phyloP scores from a whole-genome alignment of 306 rosid genomes.

The barrel medic (Medicago truncatula) region MtrunA17r5.0-ANR NC_053048.1:53701001-53701500 shows the following conservation, averaged over 20 bases:
- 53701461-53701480: constrained; percentile 56
- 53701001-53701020: constrained; percentile 80
- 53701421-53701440: constrained; percentile 51
- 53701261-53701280: constrained; percentile 34
- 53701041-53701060: constrained; percentile 53
- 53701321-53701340: constrained; percentile 44
- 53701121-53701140: constrained; percentile 48
- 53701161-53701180: constrained; percentile 96
- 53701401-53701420: constrained; percentile 67
- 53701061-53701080: constrained; percentile 1
- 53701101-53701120: constrained; percentile 25
- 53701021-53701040: constrained; percentile 80
- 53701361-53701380: constrained; percentile 41
- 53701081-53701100: background rate
- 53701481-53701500: constrained; percentile 32
- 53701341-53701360: constrained; percentile 40
- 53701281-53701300: constrained; percentile 35
- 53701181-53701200: constrained; percentile 82
- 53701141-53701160: constrained; percentile 84
- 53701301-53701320: constrained; percentile 43
- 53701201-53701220: constrained; percentile 82
- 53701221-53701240: constrained; percentile 60
- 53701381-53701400: constrained; percentile 56
- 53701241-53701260: constrained; percentile 18
- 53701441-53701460: constrained; percentile 55